Evolutionary conservation across 768 basidiomycete species (phyloP).

Genomic region (Pulveroboletus frians): DNA sequence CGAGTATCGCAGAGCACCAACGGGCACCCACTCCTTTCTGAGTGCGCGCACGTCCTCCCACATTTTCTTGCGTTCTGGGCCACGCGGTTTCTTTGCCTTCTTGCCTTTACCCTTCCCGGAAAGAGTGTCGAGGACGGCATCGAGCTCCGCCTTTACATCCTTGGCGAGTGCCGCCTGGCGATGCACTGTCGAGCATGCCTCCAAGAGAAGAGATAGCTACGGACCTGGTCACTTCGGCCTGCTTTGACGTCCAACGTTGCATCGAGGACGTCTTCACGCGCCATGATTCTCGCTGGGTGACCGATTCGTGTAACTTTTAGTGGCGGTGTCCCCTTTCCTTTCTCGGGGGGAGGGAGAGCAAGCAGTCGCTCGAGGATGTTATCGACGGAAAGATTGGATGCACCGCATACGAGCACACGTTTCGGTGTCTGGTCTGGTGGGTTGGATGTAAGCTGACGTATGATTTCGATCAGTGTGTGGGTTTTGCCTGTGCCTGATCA

Average conservation of each 20-base stretch:
- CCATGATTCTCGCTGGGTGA: slow-evolving; percentile 90
- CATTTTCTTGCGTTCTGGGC: slow-evolving; percentile 71
- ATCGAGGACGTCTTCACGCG: slow-evolving; percentile 58
- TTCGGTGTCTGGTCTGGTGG: slow-evolving; percentile 40
- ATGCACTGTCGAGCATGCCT: neutral
- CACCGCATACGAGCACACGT: slow-evolving; percentile 83
- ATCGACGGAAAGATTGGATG: slow-evolving; percentile 92
- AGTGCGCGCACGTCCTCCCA: slow-evolving; percentile 85
- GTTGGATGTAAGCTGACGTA: slow-evolving; percentile 69
- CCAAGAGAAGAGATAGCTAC: neutral
- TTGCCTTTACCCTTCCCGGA: slow-evolving; percentile 70
- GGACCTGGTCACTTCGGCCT: slow-evolving; percentile 63
- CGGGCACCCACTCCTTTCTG: slow-evolving; percentile 72
- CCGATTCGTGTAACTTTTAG: slow-evolving; percentile 83
- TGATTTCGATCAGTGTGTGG: slow-evolving; percentile 89
- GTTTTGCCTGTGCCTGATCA: slow-evolving; percentile 85
- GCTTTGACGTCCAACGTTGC: slow-evolving; percentile 72
- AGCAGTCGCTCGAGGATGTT: slow-evolving; percentile 89
- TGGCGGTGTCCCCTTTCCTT: slow-evolving; percentile 33
- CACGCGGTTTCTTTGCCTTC: slow-evolving; percentile 67
- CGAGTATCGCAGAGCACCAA: neutral
- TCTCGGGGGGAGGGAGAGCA: slow-evolving; percentile 48
- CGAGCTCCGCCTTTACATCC: slow-evolving; percentile 86
- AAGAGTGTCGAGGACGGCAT: slow-evolving; percentile 58
- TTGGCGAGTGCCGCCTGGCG: slow-evolving; percentile 71